Conservation (phyloP, 1,284 basidiomycete genomes). For the Paramarasmius palmivorus region DNA sequence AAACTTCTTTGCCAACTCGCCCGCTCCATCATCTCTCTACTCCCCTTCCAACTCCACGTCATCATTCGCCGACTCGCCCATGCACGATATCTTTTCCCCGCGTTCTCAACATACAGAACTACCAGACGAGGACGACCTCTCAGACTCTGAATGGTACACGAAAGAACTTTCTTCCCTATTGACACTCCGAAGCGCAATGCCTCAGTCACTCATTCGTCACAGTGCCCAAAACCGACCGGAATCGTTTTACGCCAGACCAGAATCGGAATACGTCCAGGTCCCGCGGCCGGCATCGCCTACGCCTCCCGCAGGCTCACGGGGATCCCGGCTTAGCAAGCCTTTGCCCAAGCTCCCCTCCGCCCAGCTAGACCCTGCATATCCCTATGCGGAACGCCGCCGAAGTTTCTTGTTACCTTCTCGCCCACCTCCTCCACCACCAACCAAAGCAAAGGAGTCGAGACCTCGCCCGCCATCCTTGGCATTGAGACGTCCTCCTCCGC, state of each 20-base stretch:
- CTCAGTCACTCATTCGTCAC: constrained; percentile 12
- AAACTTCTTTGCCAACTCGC: constrained; percentile 6
- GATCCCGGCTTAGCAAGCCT: background rate
- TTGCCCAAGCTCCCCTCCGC: constrained; percentile 19
- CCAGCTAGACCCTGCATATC: constrained; percentile 26
- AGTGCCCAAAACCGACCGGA: constrained; percentile 17
- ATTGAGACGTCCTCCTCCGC: constrained; percentile 33
- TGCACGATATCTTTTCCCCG: too few relatives aligned
- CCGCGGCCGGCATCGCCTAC: constrained; percentile 6
- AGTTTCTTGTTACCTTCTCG: constrained; percentile 28
- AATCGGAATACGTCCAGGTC: constrained; percentile 30
- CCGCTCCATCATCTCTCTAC: constrained; percentile 10
- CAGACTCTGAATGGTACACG: constrained; percentile 43
- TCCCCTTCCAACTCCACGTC: constrained; percentile 8
- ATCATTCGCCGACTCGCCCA: too few relatives aligned
- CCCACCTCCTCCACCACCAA: constrained; percentile 30
- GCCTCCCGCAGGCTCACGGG: background rate
- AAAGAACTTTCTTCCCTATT: constrained; percentile 38
- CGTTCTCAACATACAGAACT: constrained; percentile 21
- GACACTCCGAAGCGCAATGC: constrained; percentile 29
- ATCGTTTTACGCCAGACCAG: constrained; percentile 28
- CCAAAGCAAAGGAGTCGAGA: too few relatives aligned
- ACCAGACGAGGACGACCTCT: constrained; percentile 23
- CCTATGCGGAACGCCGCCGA: constrained; percentile 19
- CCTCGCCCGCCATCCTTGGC: too few relatives aligned